A percentile compares a stretch with the other conserved stretches of the same genome.
Conservation (phyloP, 2,329 filamentous ascomycete genomes). For the Diaporthe nobilis region DNA sequence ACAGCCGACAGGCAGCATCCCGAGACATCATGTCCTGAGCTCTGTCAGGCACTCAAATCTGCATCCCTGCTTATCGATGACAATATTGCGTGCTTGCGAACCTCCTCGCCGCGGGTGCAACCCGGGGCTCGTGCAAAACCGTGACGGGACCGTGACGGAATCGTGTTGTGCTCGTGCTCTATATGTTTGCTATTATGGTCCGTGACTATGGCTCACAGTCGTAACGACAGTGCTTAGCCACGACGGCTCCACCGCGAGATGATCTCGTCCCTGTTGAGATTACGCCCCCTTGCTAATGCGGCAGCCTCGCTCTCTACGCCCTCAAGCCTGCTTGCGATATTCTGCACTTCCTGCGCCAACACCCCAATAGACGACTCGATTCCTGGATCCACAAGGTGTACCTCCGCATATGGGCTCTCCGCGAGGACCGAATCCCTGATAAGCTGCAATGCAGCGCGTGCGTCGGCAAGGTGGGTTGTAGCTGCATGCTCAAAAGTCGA, state of each 20-base stretch:
- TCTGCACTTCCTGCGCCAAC: constrained; percentile 60
- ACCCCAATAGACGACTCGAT: constrained; percentile 65
- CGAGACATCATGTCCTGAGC: constrained; percentile 24
- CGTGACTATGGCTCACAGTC: not conserved
- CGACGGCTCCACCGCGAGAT: constrained; percentile 57
- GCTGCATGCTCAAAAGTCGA: constrained; percentile 63
- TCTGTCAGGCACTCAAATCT: not conserved
- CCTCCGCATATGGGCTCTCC: constrained; percentile 64
- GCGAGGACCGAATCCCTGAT: constrained; percentile 66
- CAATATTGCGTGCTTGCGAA: not conserved
- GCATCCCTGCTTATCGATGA: not conserved
- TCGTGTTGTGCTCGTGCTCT: not conserved
- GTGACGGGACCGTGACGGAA: not conserved
- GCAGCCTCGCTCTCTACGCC: constrained; percentile 52
- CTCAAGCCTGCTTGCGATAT: constrained; percentile 56
- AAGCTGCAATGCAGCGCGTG: constrained; percentile 62
- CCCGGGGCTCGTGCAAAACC: not conserved
- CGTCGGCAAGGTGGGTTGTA: constrained; percentile 61
- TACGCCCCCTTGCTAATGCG: constrained; percentile 55
- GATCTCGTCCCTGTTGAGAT: constrained; percentile 65
- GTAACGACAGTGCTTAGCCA: constrained; percentile 1
- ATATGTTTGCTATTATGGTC: not conserved
- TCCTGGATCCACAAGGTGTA: constrained; percentile 66
- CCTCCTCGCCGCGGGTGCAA: not conserved
- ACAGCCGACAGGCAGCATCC: constrained; percentile 12